phyloP scores from a whole-genome alignment of 2,329 filamentous ascomycete species.

The Fusarium nematophilum region DNA sequence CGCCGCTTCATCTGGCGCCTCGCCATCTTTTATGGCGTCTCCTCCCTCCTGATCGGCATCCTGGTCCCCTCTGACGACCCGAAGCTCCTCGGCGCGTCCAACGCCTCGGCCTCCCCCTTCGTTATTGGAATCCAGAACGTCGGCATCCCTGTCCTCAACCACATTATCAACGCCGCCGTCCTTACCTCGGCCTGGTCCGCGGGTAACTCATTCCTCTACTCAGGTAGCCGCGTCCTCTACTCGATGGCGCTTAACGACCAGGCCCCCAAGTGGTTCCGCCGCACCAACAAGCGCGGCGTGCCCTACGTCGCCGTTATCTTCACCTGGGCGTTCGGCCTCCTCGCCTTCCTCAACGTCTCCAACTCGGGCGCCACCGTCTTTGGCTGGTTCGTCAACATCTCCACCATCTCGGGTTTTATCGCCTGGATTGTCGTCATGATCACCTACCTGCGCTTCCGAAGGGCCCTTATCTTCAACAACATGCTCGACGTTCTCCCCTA shows the following conservation, averaged over 20 bases:
- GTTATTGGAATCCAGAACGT: constrained; percentile 75
- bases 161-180: constrained; percentile 75
- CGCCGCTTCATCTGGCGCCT: constrained; percentile 46
- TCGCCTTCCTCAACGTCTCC: constrained; percentile 77
- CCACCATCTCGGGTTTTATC: constrained; percentile 70
- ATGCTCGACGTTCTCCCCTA: constrained; percentile 61
- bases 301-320: constrained; percentile 65
- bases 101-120: constrained; percentile 69
- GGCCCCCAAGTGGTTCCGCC: constrained; percentile 70
- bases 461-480: constrained; percentile 63
- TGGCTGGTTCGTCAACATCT: constrained; percentile 77
- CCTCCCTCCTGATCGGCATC: constrained; percentile 24
- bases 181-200: constrained; percentile 73
- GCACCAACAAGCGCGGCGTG: constrained; percentile 70
- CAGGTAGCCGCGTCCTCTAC: constrained; percentile 75
- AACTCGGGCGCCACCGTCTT: constrained; percentile 73
- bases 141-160: constrained; percentile 71
- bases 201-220: constrained; percentile 72
- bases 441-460: constrained; percentile 69
- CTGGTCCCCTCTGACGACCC: constrained; percentile 51
- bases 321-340: constrained; percentile 68
- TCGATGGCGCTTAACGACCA: constrained; percentile 74
- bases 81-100: constrained; percentile 61
- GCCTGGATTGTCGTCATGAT: constrained; percentile 69
- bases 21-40: constrained; percentile 44